Evolutionary conservation across 176 grass and related monocot genomes (phyloP).

Genomic region (Triticum turgidum): DNA sequence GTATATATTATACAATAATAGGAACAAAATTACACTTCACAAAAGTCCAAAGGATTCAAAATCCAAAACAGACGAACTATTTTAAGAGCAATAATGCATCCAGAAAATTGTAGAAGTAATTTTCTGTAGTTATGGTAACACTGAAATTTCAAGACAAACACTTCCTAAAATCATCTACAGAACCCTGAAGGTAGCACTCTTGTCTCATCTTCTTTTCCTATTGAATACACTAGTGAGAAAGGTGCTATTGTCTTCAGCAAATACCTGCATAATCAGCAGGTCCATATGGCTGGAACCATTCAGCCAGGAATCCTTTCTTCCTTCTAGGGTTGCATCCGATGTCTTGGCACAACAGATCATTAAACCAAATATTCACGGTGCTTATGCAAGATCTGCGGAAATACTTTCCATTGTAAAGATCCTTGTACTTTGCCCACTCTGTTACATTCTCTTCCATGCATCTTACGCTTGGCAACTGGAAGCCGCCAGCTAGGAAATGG

Average conservation of each 20-base stretch:
- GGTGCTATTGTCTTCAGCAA: conserved; percentile 27
- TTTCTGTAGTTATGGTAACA: neutral
- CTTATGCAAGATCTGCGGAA: conserved; percentile 68
- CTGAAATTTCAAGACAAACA: neutral
- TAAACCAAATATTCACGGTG: conserved; percentile 73
- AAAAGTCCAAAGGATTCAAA: neutral
- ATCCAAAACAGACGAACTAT: neutral
- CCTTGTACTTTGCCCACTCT: conserved; percentile 78
- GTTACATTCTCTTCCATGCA: conserved; percentile 68
- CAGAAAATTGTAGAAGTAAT: neutral
- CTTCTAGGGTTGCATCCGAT: conserved; percentile 73
- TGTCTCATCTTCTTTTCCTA: neutral
- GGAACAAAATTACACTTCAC: neutral
- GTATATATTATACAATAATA: neutral
- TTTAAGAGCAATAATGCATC: neutral
- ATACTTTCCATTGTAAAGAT: conserved; percentile 46
- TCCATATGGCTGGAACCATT: conserved; percentile 77
- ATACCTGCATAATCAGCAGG: conserved; percentile 64
- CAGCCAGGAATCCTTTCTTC: conserved; percentile 67
- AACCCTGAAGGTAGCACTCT: conserved; percentile 7
- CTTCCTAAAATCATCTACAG: neutral
- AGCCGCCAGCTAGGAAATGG: conserved; percentile 56
- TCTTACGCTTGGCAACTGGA: conserved; percentile 65
- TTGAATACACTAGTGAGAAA: neutral
- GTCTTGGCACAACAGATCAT: conserved; percentile 75